Conservation (phyloP, 805 yeast species). For the Wilhelminamyces savonicus region DNA sequence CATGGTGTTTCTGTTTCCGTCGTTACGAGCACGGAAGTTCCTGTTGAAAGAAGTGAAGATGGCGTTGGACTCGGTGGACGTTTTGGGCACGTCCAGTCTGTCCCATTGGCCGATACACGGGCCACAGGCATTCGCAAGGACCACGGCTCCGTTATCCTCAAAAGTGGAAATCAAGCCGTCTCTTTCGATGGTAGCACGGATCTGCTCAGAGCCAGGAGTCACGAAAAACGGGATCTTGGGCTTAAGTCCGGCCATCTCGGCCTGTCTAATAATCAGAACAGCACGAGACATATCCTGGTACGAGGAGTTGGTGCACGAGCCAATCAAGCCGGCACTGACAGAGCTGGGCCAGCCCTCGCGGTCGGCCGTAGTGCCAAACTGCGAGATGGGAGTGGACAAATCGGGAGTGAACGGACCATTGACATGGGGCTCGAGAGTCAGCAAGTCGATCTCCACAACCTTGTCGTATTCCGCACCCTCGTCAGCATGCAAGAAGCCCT, state of each 20-base stretch:
- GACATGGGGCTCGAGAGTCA: conserved; percentile 85
- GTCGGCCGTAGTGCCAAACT: conserved; percentile 65
- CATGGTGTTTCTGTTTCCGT: conserved; percentile 96
- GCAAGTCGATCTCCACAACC: conserved; percentile 82
- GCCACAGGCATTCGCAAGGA: conserved; percentile 97
- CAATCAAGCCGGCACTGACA: conserved; percentile 91
- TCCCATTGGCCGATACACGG: conserved; percentile 99
- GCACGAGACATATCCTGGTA: conserved; percentile 98
- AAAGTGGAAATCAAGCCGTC: conserved; percentile 84
- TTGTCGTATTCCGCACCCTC: conserved; percentile 87
- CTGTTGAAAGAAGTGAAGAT: conserved; percentile 97
- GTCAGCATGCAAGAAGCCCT: conserved; percentile 74
- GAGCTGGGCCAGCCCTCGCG: conserved; percentile 80
- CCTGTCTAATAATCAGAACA: conserved; percentile 83
- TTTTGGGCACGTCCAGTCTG: conserved; percentile 68
- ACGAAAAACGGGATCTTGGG: conserved; percentile 90
- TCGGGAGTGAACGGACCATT: conserved; percentile 99
- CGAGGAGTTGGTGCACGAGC: conserved; percentile 97
- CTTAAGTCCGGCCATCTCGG: conserved; percentile 77
- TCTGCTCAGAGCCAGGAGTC: conserved; percentile 98
- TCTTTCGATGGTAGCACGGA: conserved; percentile 93
- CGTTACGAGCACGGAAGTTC: conserved; percentile 96
- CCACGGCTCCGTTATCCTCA: conserved; percentile 83
- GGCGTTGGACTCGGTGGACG: conserved; percentile 67
- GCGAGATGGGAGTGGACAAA: conserved; percentile 85